Evolutionary conservation across 768 basidiomycete species (phyloP).

Genomic region (Imleria badia): DNA sequence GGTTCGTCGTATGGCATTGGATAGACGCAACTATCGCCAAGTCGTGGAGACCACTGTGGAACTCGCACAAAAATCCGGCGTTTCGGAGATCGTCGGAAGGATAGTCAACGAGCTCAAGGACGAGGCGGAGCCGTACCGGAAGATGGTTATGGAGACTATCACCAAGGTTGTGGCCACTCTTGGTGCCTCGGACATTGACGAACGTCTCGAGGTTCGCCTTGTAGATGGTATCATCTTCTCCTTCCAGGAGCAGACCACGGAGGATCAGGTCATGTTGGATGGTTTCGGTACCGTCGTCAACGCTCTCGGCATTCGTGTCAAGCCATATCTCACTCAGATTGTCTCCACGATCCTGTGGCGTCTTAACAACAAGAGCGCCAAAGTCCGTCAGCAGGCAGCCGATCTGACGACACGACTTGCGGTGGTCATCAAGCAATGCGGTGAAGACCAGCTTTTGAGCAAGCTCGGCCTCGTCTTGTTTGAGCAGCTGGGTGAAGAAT

Average conservation of each 20-base stretch:
- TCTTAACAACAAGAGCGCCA: slow-evolving; percentile 98
- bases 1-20: slow-evolving; percentile 97
- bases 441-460: slow-evolving; percentile 92
- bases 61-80: slow-evolving; percentile 95
- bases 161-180: slow-evolving; percentile 92
- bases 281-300: slow-evolving; percentile 98
- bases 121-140: slow-evolving; percentile 77
- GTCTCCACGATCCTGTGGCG: slow-evolving; percentile 99
- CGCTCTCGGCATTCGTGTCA: slow-evolving; percentile 93
- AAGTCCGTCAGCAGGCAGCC: slow-evolving; percentile 99
- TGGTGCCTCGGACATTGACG: slow-evolving; percentile 97
- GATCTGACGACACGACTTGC: slow-evolving; percentile 95
- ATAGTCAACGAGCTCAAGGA: slow-evolving; percentile 66
- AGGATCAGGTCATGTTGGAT: slow-evolving; percentile 99
- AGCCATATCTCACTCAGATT: slow-evolving; percentile 98
- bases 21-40: slow-evolving; percentile 93
- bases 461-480: slow-evolving; percentile 96
- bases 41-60: slow-evolving; percentile 99
- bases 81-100: slow-evolving; percentile 90
- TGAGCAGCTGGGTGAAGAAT: slow-evolving; percentile 98
- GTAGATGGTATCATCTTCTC: slow-evolving; percentile 99
- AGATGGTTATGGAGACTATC: slow-evolving; percentile 99
- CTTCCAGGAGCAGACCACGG: slow-evolving; percentile 99
- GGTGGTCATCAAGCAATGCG: slow-evolving; percentile 98
- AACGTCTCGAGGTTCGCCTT: slow-evolving; percentile 88